Base-by-base conservation (phyloP, 2,329 filamentous ascomycete species). In the Claviceps sorghi region DNA sequence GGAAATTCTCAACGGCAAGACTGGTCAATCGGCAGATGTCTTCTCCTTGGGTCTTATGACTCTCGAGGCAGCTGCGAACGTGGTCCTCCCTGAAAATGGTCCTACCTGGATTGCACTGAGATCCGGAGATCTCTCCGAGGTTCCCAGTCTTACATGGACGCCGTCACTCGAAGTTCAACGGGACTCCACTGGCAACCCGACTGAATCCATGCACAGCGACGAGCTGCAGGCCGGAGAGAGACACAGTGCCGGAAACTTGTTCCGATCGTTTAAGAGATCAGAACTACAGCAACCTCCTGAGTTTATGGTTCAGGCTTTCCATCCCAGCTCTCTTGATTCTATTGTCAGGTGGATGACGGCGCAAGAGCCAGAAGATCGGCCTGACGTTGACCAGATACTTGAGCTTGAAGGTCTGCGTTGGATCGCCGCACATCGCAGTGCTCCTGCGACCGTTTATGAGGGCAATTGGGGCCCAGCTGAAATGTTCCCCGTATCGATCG, bases 1-100 rank as follows among this genome's bases (percentile, higher is more conserved):
- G 0, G 93, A 98, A 67, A 88, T 95, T 56, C 79, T 98, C 21
- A 80, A 81, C 62, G 91, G 90, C 43, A 80, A 83, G 57, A 93
- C 86, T 59, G 89, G 95, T 69, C 93, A 91, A 66, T 86, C 91
- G 40, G 86, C 89, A 38, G 93, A 98, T 67, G 79, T 98, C 49
- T 98, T 96, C 67, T 88, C 93, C 11, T 79, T 98, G 32, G 93
- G 93, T 50, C 79, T 97, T 60, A 95, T 97, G 67, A 86, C 95
- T 65, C 80, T 96, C 49, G 93, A 98, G 70, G 93, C 90, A 61
- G 91, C 89, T 29, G 89, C 86, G 57, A 98, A 98, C 62, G 89
- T 95, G 49, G 83, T 88, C 56, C 82, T 98, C 30, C 93, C 93
- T 0, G 89, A 96, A 63, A 95, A 97, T 58, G 93, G 93, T 46